These are phyloP conservation scores for Coemansia sp. DNA, from an alignment of 192 early-diverging fungal genomes.

Conservation along the genomic window DNA sequence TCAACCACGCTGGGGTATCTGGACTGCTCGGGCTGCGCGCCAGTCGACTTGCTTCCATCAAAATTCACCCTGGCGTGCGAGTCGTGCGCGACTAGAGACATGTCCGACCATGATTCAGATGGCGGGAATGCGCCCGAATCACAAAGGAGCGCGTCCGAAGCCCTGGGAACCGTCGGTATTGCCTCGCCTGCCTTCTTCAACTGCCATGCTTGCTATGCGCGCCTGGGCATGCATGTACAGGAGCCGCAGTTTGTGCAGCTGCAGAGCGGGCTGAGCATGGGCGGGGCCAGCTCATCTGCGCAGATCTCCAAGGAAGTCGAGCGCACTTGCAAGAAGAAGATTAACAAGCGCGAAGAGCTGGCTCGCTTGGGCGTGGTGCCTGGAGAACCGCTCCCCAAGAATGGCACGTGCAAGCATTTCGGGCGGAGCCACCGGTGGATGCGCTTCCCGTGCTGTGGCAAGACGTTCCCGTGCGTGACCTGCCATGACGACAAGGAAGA, in stretches of 20 bases:
- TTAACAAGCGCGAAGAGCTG: constrained; percentile 50
- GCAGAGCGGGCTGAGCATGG: constrained; percentile 24
- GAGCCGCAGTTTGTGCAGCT: constrained; percentile 53
- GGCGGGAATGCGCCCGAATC: background rate
- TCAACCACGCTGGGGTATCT: constrained; percentile 61
- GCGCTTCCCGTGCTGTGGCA: constrained; percentile 87
- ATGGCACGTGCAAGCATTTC: constrained; percentile 82
- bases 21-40: constrained; percentile 62
- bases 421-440: constrained; percentile 85
- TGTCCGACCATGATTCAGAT: constrained; percentile 17
- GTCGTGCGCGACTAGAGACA: constrained; percentile 58
- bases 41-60: constrained; percentile 69
- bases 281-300: constrained; percentile 27
- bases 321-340: constrained; percentile 46
- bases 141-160: too few relatives aligned
- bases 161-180: constrained; percentile 19
- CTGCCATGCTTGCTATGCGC: constrained; percentile 37
- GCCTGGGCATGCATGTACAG: constrained; percentile 35
- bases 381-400: constrained; percentile 67
- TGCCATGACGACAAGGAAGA: constrained; percentile 78
- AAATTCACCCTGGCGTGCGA: constrained; percentile 65
- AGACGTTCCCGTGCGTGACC: constrained; percentile 72
- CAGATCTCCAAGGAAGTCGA: constrained; percentile 39
- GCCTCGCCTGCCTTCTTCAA: constrained; percentile 3
- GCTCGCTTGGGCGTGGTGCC: constrained; percentile 58